Conservation (phyloP, 306 rosid genomes). For the Senna siamea region DNA sequence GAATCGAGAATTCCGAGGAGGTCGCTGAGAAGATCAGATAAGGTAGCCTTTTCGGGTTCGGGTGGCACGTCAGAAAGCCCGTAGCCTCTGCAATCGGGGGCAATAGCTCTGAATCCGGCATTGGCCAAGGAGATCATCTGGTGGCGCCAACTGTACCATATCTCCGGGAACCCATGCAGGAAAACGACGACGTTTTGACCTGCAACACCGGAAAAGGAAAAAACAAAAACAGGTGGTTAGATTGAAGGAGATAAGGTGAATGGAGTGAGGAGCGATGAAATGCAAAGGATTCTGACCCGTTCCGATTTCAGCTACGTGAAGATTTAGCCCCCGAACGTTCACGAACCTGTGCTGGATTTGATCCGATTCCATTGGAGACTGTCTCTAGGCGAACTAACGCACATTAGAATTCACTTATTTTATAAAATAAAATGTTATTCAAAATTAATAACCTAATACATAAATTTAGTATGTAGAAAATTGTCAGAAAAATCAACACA, state of each 20-base stretch:
- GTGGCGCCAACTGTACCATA: slow-evolving; percentile 95
- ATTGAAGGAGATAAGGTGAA: neutral
- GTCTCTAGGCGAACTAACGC: too few relatives aligned
- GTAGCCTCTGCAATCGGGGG: slow-evolving; percentile 71
- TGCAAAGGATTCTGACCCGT: slow-evolving; percentile 44
- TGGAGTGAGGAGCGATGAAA: neutral
- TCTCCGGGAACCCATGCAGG: slow-evolving; percentile 85
- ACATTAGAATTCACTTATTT: too few relatives aligned
- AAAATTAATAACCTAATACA: too few relatives aligned
- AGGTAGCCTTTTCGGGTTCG: slow-evolving; percentile 47
- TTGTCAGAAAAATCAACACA: too few relatives aligned
- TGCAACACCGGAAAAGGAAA: slow-evolving; percentile 27
- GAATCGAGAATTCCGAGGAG: slow-evolving; percentile 61
- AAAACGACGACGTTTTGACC: slow-evolving; percentile 70
- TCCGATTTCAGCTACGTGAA: slow-evolving; percentile 74
- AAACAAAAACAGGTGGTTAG: too few relatives aligned
- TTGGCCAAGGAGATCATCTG: slow-evolving; percentile 72
- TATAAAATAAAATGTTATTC: too few relatives aligned
- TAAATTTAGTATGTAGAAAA: too few relatives aligned
- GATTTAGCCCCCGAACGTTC: slow-evolving; percentile 54
- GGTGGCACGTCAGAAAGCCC: slow-evolving; percentile 74
- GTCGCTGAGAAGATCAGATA: slow-evolving; percentile 47
- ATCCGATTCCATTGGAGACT: neutral
- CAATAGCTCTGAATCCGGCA: slow-evolving; percentile 75
- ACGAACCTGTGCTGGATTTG: slow-evolving; percentile 70